These are phyloP conservation scores for Podospora anserina DNA, from an alignment of 495 filamentous ascomycete species.

Conservation along the genomic window DNA sequence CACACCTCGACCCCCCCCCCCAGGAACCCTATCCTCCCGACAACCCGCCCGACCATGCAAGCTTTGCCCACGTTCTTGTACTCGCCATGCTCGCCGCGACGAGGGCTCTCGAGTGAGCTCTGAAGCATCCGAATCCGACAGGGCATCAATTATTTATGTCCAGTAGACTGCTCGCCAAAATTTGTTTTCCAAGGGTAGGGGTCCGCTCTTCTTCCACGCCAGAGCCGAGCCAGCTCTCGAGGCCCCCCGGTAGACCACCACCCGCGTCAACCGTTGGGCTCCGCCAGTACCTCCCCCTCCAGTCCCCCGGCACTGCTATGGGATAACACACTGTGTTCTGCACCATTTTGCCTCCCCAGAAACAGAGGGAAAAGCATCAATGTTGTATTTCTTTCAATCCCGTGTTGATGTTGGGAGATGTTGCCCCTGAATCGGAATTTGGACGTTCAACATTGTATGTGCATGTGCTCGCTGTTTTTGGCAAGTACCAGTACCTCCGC, in stretches of 20 bases:
- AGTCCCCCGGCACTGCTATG: background rate
- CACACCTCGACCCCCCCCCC: slow-evolving; percentile 31
- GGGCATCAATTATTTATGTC: slow-evolving; percentile 28
- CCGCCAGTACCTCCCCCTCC: slow-evolving; percentile 1
- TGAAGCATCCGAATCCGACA: slow-evolving; percentile 21
- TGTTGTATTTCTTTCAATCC: background rate
- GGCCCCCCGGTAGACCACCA: slow-evolving; percentile 19
- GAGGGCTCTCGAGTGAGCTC: slow-evolving; percentile 23
- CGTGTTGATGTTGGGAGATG: slow-evolving; percentile 14
- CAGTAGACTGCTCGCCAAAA: slow-evolving; percentile 10
- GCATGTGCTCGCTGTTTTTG: background rate
- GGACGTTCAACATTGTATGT: background rate
- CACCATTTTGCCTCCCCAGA: background rate
- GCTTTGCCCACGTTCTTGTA: slow-evolving; percentile 32
- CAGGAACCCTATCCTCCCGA: slow-evolving; percentile 20
- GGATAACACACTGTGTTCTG: background rate
- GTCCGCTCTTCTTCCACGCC: slow-evolving; percentile 22
- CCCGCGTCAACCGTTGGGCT: slow-evolving; percentile 10
- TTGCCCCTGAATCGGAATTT: slow-evolving; percentile 4
- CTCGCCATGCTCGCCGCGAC: slow-evolving; percentile 30
- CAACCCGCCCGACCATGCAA: slow-evolving; percentile 12
- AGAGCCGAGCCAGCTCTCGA: slow-evolving; percentile 15
- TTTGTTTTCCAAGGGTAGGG: slow-evolving; percentile 34
- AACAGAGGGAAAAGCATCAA: background rate
- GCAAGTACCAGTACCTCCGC: slow-evolving; percentile 23